phyloP scores from a whole-genome alignment of 352 stramenopile genomes.

The Halophytophthora batemanensis region DNA sequence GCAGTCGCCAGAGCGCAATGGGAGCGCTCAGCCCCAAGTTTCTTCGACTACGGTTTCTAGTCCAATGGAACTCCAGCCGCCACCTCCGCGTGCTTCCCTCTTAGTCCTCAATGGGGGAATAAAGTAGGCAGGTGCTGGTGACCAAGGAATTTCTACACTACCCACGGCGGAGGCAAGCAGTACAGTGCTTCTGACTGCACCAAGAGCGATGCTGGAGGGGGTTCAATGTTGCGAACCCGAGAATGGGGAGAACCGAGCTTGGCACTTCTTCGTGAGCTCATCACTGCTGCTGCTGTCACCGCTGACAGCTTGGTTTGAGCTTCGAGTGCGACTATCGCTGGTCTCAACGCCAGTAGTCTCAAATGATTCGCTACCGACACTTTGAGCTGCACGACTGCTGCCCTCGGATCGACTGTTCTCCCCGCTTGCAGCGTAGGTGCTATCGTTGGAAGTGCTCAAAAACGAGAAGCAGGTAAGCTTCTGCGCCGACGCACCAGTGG shows the following conservation, averaged over 20 bases:
- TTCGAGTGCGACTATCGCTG: conserved; percentile 17
- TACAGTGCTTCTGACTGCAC: too few relatives aligned
- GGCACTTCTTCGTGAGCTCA: conserved; percentile 81
- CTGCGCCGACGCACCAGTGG: conserved; percentile 51
- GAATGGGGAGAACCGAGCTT: conserved; percentile 65
- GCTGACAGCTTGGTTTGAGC: conserved; percentile 15
- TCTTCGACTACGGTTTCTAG: too few relatives aligned
- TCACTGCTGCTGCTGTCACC: conserved; percentile 23
- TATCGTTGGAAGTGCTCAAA: conserved; percentile 30
- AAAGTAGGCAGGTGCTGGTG: too few relatives aligned
- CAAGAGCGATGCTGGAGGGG: too few relatives aligned
- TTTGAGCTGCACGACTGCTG: conserved; percentile 38
- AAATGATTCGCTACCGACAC: conserved; percentile 46
- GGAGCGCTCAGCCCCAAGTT: too few relatives aligned
- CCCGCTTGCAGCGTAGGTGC: conserved; percentile 18
- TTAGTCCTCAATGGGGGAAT: too few relatives aligned
- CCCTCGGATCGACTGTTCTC: conserved; percentile 42
- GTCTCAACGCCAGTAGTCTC: conserved; percentile 2
- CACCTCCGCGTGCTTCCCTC: too few relatives aligned
- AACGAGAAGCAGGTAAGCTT: conserved; percentile 47
- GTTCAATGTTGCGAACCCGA: conserved; percentile 51
- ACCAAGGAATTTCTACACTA: too few relatives aligned
- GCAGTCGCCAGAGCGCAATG: too few relatives aligned
- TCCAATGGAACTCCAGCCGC: too few relatives aligned
- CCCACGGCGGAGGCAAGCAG: too few relatives aligned